Conservation (phyloP, 1,284 basidiomycete genomes). For the Trichosporon ovoides region DNA sequence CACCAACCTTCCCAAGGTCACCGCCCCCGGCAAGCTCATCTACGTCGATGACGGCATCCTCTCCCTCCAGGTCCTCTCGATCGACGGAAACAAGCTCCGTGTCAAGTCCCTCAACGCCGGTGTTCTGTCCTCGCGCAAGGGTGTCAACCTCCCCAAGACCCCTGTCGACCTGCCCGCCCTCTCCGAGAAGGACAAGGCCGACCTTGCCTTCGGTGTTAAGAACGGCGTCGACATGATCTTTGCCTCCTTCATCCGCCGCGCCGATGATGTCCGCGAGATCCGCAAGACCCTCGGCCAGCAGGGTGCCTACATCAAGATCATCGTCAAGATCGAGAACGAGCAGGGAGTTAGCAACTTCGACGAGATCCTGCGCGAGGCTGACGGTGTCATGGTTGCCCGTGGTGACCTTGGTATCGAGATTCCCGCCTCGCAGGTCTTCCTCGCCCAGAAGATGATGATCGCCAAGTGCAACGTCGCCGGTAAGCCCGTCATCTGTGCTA, state of each 20-base stretch:
- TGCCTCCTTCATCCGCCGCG: slow-evolving; percentile 92
- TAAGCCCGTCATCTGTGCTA: slow-evolving; percentile 98
- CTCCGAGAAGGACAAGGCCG: slow-evolving; percentile 96
- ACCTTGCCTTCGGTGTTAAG: slow-evolving; percentile 90
- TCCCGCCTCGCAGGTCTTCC: slow-evolving; percentile 93
- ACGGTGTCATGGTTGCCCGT: slow-evolving; percentile 98
- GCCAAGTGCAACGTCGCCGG: slow-evolving; percentile 94
- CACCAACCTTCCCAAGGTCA: slow-evolving; percentile 88
- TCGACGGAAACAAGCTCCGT: slow-evolving; percentile 71
- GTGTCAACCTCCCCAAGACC: slow-evolving; percentile 98
- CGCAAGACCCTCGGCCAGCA: slow-evolving; percentile 83
- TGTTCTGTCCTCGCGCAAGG: slow-evolving; percentile 91
- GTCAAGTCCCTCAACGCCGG: slow-evolving; percentile 94
- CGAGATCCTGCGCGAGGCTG: slow-evolving; percentile 85
- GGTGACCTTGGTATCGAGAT: slow-evolving; percentile 98
- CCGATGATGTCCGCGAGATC: slow-evolving; percentile 86
- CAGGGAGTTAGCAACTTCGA: slow-evolving; percentile 97
- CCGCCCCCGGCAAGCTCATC: slow-evolving; percentile 89
- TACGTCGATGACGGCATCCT: slow-evolving; percentile 97
- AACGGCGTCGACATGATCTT: slow-evolving; percentile 99
- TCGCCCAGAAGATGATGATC: slow-evolving; percentile 99
- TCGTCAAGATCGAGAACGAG: slow-evolving; percentile 98
- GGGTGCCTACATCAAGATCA: slow-evolving; percentile 91
- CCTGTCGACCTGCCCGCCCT: slow-evolving; percentile 95
- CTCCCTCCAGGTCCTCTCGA: slow-evolving; percentile 82